Conservation (phyloP, 352 stramenopile genomes). For the Elongisporangium anandrum region DNA sequence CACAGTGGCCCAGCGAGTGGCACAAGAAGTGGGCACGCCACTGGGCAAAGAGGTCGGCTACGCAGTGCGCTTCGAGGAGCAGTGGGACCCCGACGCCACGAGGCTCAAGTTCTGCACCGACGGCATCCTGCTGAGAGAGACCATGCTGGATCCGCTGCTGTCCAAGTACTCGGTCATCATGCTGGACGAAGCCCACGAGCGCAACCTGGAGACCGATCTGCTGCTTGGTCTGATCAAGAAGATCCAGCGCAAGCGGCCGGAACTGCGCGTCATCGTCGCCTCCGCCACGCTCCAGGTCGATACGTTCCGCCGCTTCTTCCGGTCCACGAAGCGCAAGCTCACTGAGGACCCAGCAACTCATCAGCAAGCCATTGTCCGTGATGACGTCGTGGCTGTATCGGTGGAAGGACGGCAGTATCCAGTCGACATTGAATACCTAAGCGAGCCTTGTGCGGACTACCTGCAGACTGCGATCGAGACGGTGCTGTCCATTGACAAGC, state of each 20-base stretch:
- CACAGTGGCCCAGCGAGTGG: constrained; percentile 96
- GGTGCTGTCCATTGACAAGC: constrained; percentile 58
- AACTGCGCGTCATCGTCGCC: constrained; percentile 87
- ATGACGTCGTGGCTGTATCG: constrained; percentile 60
- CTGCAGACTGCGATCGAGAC: constrained; percentile 72
- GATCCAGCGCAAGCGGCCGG: constrained; percentile 84
- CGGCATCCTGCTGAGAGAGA: constrained; percentile 97
- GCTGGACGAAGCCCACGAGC: constrained; percentile 94
- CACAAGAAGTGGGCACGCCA: constrained; percentile 94
- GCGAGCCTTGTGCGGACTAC: constrained; percentile 62
- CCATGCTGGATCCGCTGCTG: constrained; percentile 75
- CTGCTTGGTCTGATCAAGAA: constrained; percentile 96
- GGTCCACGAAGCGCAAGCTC: constrained; percentile 36
- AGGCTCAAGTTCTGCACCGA: constrained; percentile 99
- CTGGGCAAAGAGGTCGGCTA: constrained; percentile 96
- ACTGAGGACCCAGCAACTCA: neutral
- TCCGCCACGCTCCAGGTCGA: constrained; percentile 81
- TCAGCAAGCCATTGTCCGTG: neutral
- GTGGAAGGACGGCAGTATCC: constrained; percentile 88
- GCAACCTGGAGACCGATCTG: constrained; percentile 92
- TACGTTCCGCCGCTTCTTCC: constrained; percentile 90
- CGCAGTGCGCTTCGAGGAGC: constrained; percentile 98
- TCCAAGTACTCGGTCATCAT: constrained; percentile 80
- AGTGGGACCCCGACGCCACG: constrained; percentile 83
- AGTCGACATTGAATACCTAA: constrained; percentile 90